Evolutionary conservation across 805 yeast genomes (phyloP).

Genomic region (Wilhelminamyces savonicus): DNA sequence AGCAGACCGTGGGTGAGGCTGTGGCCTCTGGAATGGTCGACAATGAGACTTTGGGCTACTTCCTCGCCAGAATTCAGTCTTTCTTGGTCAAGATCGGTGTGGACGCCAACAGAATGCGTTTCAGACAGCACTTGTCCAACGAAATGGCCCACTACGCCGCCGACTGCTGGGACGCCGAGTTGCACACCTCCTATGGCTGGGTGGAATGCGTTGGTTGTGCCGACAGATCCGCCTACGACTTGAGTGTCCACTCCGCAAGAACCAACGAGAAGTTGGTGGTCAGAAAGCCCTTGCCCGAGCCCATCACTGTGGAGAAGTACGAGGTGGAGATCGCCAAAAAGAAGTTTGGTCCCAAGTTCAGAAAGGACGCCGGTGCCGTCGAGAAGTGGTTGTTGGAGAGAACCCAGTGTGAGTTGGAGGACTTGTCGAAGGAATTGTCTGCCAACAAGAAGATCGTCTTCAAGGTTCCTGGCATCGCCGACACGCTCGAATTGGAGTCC

Average conservation of each 20-base stretch:
- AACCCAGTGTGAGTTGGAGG: conserved; percentile 81
- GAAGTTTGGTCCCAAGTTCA: conserved; percentile 95
- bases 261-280: conserved; percentile 94
- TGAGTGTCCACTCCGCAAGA: conserved; percentile 89
- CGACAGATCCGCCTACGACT: conserved; percentile 96
- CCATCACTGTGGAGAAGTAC: conserved; percentile 71
- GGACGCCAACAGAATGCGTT: conserved; percentile 74
- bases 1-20: conserved; percentile 81
- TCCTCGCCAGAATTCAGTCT: conserved; percentile 84
- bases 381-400: conserved; percentile 71
- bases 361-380: conserved; percentile 93
- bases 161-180: conserved; percentile 99
- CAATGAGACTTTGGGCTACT: conserved; percentile 95
- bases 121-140: conserved; percentile 97
- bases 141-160: conserved; percentile 99
- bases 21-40: conserved; percentile 84
- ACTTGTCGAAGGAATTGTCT: conserved; percentile 62
- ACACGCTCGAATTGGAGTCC: conserved; percentile 63
- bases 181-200: conserved; percentile 96
- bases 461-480: conserved; percentile 59
- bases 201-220: conserved; percentile 99
- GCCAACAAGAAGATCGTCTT: conserved; percentile 58
- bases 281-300: conserved; percentile 82
- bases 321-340: conserved; percentile 90
- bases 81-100: conserved; percentile 89